A percentile compares a stretch with the other conserved stretches of the same genome.
phyloP scores from a whole-genome alignment of 2,329 filamentous ascomycete species.

The Xylariaceae sp. region DNA sequence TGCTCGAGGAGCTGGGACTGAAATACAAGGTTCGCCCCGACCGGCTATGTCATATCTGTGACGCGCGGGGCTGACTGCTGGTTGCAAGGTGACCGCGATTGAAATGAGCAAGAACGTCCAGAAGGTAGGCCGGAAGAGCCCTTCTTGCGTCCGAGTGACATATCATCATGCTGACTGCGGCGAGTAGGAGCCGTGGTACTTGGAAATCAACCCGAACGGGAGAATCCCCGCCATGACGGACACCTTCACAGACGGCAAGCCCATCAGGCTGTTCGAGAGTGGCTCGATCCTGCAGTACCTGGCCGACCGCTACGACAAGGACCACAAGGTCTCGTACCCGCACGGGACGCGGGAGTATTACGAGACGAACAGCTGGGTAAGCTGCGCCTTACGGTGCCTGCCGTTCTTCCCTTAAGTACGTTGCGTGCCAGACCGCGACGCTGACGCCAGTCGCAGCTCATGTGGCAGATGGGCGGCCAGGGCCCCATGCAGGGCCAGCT shows the following conservation, averaged over 20 bases:
- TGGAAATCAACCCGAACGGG: constrained; percentile 88
- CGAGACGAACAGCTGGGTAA: constrained; percentile 71
- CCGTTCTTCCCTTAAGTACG: too few relatives aligned
- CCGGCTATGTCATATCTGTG: not conserved
- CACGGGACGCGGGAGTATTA: constrained; percentile 65
- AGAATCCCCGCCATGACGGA: constrained; percentile 85
- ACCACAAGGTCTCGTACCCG: constrained; percentile 77
- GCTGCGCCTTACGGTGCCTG: too few relatives aligned
- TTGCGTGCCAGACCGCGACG: too few relatives aligned
- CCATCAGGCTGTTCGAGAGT: constrained; percentile 73
- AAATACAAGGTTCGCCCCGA: constrained; percentile 67
- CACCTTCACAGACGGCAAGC: constrained; percentile 63
- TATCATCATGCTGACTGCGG: not conserved
- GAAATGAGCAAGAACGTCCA: constrained; percentile 70
- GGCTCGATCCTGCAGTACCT: constrained; percentile 82
- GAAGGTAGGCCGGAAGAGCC: too few relatives aligned
- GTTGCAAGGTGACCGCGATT: constrained; percentile 55
- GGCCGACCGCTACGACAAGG: constrained; percentile 70
- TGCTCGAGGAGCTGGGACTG: constrained; percentile 75
- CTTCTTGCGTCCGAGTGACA: too few relatives aligned
- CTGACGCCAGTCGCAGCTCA: constrained; percentile 36
- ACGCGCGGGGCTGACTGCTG: constrained; percentile 2
- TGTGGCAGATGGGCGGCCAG: constrained; percentile 72
- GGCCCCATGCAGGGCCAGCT: constrained; percentile 80
- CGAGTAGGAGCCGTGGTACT: constrained; percentile 64